Base-by-base conservation (phyloP, 176 grass and related monocot genomes). In the Hyparrhenia diplandra region DNA sequence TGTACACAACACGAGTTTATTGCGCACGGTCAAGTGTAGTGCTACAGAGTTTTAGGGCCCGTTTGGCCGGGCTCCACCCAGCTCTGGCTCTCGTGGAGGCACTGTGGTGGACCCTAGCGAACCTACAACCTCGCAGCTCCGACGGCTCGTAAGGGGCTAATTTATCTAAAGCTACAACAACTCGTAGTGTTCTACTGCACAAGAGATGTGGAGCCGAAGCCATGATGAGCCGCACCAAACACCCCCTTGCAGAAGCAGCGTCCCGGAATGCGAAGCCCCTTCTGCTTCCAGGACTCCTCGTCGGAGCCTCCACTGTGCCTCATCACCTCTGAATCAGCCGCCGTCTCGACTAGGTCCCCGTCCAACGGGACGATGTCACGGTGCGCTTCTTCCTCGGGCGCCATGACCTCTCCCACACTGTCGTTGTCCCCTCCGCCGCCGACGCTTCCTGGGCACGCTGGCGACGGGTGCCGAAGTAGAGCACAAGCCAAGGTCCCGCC, bases 161-260 rank as follows among this genome's bases (percentile, higher is more conserved):
- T n/a, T n/a, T n/a, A n/a, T n/a, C n/a, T n/a, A n/a, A n/a, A n/a
- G n/a, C n/a, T n/a, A n/a, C n/a, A n/a, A n/a, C n/a, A n/a, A n/a
- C n/a, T n/a, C n/a, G n/a, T n/a, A n/a, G n/a, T n/a, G n/a, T n/a
- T n/a, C n/a, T n/a, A n/a, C n/a, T n/a, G n/a, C n/a, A n/a, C n/a
- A n/a, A n/a, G n/a, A n/a, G n/a, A n/a, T n/a, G n/a, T n/a, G n/a
- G n/a, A n/a, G n/a, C n/a, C n/a, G n/a, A n/a, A n/a, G n/a, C n/a
- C n/a, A n/a, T n/a, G n/a, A n/a, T n/a, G n/a, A n/a, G n/a, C n/a
- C n/a, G n/a, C n/a, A n/a, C n/a, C n/a, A n/a, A n/a, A n/a, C n/a
- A n/a, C n/a, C n/a, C n/a, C n/a, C n/a, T n/a, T 77, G 85, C 79
- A 82, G 85, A 73, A 71, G 79, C 79, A 82, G 85, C 73, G 69